These are phyloP conservation scores for Scutellaria barbata DNA, from an alignment of 257 asterid species.

Conservation along the genomic window DNA sequence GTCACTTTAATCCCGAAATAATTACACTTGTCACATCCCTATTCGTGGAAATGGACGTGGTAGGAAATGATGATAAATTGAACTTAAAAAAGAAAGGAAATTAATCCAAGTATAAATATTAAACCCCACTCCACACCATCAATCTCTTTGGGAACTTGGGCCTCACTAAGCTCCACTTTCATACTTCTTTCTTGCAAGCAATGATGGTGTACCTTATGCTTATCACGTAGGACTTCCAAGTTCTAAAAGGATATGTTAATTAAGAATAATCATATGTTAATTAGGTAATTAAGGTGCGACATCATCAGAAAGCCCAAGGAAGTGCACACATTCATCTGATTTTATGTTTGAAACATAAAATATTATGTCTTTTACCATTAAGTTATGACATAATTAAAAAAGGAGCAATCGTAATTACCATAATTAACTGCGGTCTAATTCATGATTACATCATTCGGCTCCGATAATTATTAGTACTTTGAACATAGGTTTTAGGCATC, in stretches of 20 bases:
- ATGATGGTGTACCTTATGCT: constrained; percentile 49
- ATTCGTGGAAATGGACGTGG: constrained; percentile 45
- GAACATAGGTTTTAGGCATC: constrained; percentile 36
- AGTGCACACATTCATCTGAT: not conserved
- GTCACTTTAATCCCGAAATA: not conserved
- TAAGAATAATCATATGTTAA: no score
- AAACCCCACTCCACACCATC: constrained; percentile 42
- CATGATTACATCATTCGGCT: constrained; percentile 51
- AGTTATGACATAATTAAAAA: not conserved
- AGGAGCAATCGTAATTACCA: not conserved
- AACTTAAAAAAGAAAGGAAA: constrained; percentile 11
- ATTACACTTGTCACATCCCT: constrained; percentile 44
- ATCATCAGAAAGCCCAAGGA: no score
- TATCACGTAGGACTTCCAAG: constrained; percentile 35
- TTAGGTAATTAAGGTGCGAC: no score
- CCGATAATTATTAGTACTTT: constrained; percentile 36
- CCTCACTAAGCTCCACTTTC: constrained; percentile 61
- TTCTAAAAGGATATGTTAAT: constrained; percentile 1
- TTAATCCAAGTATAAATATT: not conserved
- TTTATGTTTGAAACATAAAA: not conserved
- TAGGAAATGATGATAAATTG: constrained; percentile 47
- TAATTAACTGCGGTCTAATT: constrained; percentile 41
- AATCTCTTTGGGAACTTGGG: constrained; percentile 81
- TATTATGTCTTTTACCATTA: not conserved
- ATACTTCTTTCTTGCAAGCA: constrained; percentile 46